Conservation (phyloP, 2,329 filamentous ascomycete species). For the Sphaerulina musiva region DNA sequence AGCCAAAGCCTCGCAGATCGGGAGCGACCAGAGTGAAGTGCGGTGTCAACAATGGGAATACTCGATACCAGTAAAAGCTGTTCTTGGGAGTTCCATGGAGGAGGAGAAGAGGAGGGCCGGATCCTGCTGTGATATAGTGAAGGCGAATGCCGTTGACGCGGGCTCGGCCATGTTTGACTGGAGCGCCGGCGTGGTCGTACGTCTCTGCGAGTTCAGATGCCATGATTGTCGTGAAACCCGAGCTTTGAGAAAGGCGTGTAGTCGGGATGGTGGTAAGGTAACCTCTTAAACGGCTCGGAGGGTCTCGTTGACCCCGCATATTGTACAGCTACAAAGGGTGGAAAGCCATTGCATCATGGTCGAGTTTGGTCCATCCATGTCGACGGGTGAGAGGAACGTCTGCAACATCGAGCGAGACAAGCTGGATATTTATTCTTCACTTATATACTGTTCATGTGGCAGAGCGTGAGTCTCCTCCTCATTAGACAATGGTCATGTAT, state of each 20-base stretch:
- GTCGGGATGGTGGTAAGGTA: too few species aligned
- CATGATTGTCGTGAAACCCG: background rate
- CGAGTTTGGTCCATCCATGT: too few species aligned
- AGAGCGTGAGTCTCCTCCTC: too few species aligned
- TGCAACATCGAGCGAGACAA: too few species aligned
- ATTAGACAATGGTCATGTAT: too few species aligned
- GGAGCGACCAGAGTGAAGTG: conserved; percentile 36
- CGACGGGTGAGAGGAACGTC: too few species aligned
- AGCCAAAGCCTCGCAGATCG: conserved; percentile 36
- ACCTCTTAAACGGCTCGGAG: background rate
- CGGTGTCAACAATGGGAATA: conserved; percentile 32
- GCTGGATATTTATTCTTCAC: too few species aligned
- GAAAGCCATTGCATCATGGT: too few species aligned
- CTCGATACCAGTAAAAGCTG: conserved; percentile 36
- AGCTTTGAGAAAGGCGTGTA: background rate
- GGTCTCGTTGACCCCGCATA: too few species aligned
- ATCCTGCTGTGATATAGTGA: conserved; percentile 32
- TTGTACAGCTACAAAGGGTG: too few species aligned
- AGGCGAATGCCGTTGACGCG: conserved; percentile 33
- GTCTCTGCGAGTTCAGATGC: conserved; percentile 25
- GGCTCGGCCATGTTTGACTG: conserved; percentile 29
- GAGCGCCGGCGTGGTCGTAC: conserved; percentile 27
- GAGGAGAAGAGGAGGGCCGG: conserved; percentile 28
- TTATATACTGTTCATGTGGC: too few species aligned
- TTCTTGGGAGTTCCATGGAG: conserved; percentile 33